phyloP scores from a whole-genome alignment of 2,329 filamentous ascomycete species.

The Cladosporium sp. region DNA sequence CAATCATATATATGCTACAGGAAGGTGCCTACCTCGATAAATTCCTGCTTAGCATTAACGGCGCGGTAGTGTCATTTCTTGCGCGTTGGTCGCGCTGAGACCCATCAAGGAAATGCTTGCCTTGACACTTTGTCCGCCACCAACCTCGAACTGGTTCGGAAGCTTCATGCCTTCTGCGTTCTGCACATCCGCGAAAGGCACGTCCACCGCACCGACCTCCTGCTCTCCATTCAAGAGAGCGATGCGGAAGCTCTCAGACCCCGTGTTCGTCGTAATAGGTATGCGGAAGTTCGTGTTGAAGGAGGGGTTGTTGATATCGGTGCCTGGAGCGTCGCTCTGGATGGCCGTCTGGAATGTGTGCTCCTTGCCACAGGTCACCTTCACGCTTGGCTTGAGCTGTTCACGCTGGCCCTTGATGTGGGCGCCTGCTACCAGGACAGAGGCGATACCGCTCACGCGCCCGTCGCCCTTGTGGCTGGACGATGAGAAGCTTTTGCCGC shows the following conservation, averaged over 20 bases:
- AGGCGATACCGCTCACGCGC: constrained; percentile 39
- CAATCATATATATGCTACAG: constrained; percentile 9
- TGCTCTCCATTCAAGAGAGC: constrained; percentile 33
- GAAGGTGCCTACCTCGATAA: too few species aligned
- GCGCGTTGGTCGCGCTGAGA: constrained; percentile 13
- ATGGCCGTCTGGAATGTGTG: constrained; percentile 38
- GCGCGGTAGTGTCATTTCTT: constrained; percentile 8
- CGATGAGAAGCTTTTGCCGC: constrained; percentile 28
- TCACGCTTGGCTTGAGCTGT: constrained; percentile 44
- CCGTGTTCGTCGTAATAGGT: constrained; percentile 34
- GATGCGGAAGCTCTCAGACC: constrained; percentile 31
- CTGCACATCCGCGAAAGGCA: constrained; percentile 35
- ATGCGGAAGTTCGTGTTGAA: constrained; percentile 46
- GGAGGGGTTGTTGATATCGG: constrained; percentile 47
- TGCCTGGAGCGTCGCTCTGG: constrained; percentile 43
- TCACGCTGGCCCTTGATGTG: constrained; percentile 42
- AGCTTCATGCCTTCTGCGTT: constrained; percentile 29
- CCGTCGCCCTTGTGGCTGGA: constrained; percentile 25
- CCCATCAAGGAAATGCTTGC: constrained; percentile 37
- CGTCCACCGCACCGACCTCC: constrained; percentile 34
- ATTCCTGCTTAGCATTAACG: not conserved
- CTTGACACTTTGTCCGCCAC: constrained; percentile 32
- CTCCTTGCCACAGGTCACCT: constrained; percentile 40
- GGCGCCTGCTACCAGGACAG: constrained; percentile 42
- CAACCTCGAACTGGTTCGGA: constrained; percentile 35